Conservation (phyloP, 2,329 filamentous ascomycete genomes). For the Colletotrichum caudatum region DNA sequence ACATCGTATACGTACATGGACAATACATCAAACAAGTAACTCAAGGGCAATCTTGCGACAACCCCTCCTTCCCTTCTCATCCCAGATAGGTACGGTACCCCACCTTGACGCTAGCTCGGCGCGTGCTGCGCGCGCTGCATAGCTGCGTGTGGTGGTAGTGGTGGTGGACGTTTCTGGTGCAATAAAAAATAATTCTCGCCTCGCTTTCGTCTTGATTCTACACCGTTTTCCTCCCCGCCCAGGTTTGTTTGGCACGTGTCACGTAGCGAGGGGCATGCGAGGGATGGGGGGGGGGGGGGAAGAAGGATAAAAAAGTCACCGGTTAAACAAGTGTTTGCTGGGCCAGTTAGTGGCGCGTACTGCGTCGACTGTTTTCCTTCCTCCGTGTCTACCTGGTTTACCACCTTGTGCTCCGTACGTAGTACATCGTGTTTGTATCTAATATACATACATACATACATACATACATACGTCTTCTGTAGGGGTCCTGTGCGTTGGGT, state of each 20-base stretch:
- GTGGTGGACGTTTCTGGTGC: background rate
- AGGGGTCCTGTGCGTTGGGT: background rate
- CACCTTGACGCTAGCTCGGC: slow-evolving; percentile 24
- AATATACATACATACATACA: too few relatives aligned
- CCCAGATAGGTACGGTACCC: slow-evolving; percentile 5
- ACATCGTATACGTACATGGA: too few relatives aligned
- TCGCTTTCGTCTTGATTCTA: slow-evolving; percentile 9
- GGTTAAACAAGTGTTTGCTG: slow-evolving; percentile 9
- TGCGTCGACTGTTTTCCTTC: background rate
- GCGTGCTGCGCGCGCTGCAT: background rate
- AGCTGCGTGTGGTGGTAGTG: background rate
- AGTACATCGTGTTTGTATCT: too few relatives aligned
- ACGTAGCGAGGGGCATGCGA: background rate
- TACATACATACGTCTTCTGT: background rate
- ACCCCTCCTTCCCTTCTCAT: slow-evolving; percentile 28
- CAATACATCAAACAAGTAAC: background rate
- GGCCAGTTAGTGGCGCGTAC: slow-evolving; percentile 4
- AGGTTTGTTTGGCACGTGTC: background rate
- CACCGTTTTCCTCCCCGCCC: background rate
- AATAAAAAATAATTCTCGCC: slow-evolving; percentile 26
- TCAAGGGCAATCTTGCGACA: slow-evolving; percentile 38
- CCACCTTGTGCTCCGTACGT: background rate
- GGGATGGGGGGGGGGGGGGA: too few relatives aligned
- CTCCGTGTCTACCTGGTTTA: background rate
- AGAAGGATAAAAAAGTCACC: background rate